Evolutionary conservation across 2,329 filamentous ascomycete genomes (phyloP).

Genomic region (Colletotrichum australisinense): DNA sequence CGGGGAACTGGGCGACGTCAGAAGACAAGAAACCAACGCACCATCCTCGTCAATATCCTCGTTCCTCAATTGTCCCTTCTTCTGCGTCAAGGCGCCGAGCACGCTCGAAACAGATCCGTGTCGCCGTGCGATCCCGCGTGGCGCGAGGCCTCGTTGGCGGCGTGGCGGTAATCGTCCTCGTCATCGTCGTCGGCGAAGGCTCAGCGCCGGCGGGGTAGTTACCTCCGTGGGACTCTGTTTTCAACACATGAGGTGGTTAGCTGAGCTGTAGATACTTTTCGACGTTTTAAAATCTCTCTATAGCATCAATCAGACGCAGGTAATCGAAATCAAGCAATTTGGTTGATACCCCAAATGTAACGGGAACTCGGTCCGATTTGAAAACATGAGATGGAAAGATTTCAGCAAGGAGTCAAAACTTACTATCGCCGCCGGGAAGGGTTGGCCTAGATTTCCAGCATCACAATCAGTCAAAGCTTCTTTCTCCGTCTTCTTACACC

Average conservation of each 20-base stretch:
- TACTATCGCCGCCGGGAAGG: slow-evolving; percentile 41
- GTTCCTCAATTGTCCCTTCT: slow-evolving; percentile 59
- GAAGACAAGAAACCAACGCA: slow-evolving; percentile 41
- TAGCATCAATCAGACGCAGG: background rate
- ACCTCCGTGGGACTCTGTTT: slow-evolving; percentile 46
- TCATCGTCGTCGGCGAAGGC: slow-evolving; percentile 52
- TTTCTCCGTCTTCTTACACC: background rate
- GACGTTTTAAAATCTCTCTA: background rate
- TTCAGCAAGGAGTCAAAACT: slow-evolving; percentile 25
- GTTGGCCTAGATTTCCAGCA: slow-evolving; percentile 13
- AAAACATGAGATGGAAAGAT: background rate
- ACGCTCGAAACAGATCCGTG: slow-evolving; percentile 61
- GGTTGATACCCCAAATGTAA: background rate
- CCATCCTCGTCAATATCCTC: slow-evolving; percentile 63
- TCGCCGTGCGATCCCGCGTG: slow-evolving; percentile 59
- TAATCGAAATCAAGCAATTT: background rate
- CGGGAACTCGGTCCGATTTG: background rate
- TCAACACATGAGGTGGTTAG: background rate
- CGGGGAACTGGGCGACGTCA: too few species aligned
- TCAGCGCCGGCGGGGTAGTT: slow-evolving; percentile 45
- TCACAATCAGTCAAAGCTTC: slow-evolving; percentile 19
- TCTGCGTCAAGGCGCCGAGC: slow-evolving; percentile 59
- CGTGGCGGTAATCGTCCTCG: slow-evolving; percentile 60
- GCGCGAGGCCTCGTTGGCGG: slow-evolving; percentile 59
- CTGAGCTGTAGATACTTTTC: background rate